Conservation (phyloP, 805 yeast species). For the Candida easanensis region DNA sequence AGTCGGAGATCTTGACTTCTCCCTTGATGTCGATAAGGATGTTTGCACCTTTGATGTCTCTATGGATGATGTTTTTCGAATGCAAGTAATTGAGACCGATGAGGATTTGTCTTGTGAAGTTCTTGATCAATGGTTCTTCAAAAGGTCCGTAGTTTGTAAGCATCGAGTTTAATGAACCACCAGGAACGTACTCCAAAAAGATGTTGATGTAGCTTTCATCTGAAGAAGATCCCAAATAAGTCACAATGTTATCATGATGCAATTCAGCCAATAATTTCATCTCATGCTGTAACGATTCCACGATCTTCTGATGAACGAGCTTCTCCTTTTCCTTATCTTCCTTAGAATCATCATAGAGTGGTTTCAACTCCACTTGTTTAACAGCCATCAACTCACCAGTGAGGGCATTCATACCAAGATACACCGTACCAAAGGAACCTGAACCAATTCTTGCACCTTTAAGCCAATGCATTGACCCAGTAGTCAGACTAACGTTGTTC, state of each 20-base stretch:
- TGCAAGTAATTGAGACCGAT: conserved; percentile 75
- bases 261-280: conserved; percentile 73
- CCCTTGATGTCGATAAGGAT: conserved; percentile 79
- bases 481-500: conserved; percentile 22
- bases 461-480: conserved; percentile 81
- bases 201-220: conserved; percentile 74
- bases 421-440: conserved; percentile 93
- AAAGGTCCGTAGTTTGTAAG: conserved; percentile 72
- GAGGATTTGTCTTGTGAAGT: conserved; percentile 72
- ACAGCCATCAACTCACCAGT: conserved; percentile 98
- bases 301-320: conserved; percentile 50
- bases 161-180: conserved; percentile 71
- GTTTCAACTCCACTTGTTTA: conserved; percentile 80
- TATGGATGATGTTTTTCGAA: conserved; percentile 70
- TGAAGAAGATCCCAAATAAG: conserved; percentile 84
- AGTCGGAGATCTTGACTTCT: conserved; percentile 80
- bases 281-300: conserved; percentile 80
- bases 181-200: conserved; percentile 73
- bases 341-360: conserved; percentile 31
- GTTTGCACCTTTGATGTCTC: conserved; percentile 89
- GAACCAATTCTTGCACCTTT: conserved; percentile 92
- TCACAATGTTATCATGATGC: conserved; percentile 89
- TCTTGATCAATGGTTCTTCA: conserved; percentile 71
- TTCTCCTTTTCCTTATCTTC: conserved; percentile 23
- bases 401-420: conserved; percentile 83